Conservation (phyloP, 495 filamentous ascomycete genomes). For the Penicillium malachiteum region DNA sequence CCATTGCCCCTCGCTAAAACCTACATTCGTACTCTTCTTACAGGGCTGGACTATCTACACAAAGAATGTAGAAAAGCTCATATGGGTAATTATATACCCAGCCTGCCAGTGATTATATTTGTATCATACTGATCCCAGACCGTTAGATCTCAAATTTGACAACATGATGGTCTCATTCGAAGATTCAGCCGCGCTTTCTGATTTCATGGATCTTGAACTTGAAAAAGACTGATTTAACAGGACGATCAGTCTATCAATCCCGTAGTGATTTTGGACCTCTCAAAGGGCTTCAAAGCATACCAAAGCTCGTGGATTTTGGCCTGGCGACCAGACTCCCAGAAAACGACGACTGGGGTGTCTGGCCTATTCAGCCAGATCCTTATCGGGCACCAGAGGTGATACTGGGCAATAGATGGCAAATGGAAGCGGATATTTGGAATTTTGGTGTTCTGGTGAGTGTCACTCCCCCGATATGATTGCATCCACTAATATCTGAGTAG, state of each 20-base stretch:
- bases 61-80: slow-evolving; percentile 38
- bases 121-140: slow-evolving; percentile 21
- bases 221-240: slow-evolving; percentile 17
- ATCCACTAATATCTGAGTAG: slow-evolving; percentile 32
- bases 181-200: slow-evolving; percentile 40
- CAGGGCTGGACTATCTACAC: slow-evolving; percentile 48
- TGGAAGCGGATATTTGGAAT: slow-evolving; percentile 46
- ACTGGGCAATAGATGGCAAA: slow-evolving; percentile 44
- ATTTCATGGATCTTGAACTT: slow-evolving; percentile 38
- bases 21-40: slow-evolving; percentile 40
- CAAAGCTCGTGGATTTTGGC: slow-evolving; percentile 86
- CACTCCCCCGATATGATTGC: slow-evolving; percentile 19
- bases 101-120: slow-evolving; percentile 7
- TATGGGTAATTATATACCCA: slow-evolving; percentile 28
- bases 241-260: slow-evolving; percentile 37
- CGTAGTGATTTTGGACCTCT: slow-evolving; percentile 43
- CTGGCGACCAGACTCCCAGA: slow-evolving; percentile 64
- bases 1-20: slow-evolving; percentile 36
- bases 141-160: slow-evolving; percentile 46
- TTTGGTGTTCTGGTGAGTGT: slow-evolving; percentile 48
- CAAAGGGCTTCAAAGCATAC: slow-evolving; percentile 33
- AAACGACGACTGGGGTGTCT: slow-evolving; percentile 36
- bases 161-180: slow-evolving; percentile 49
- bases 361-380: slow-evolving; percentile 45
- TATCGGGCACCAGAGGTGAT: slow-evolving; percentile 51